Evolutionary conservation across 306 rosid species (phyloP).

Genomic region (Echinosophora koreensis): DNA sequence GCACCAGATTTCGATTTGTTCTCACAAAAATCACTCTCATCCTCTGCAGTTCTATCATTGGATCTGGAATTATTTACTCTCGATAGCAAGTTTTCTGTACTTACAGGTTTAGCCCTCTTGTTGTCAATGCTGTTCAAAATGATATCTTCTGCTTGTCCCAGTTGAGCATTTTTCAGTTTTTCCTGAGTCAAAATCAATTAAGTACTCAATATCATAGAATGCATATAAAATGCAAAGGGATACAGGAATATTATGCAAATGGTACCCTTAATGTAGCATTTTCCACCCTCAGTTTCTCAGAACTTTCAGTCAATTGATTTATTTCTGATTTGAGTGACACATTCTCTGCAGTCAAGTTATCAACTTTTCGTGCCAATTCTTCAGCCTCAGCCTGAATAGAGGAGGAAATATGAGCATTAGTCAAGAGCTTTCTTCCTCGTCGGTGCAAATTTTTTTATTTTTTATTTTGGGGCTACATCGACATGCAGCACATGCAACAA

Average conservation of each 20-base stretch:
- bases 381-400: constrained; percentile 83
- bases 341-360: constrained; percentile 68
- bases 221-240: neutral
- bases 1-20: constrained; percentile 71
- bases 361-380: constrained; percentile 81
- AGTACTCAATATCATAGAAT: constrained; percentile 39
- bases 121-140: constrained; percentile 57
- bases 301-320: constrained; percentile 64
- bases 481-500: constrained; percentile 14
- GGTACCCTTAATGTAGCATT: constrained; percentile 76
- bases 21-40: constrained; percentile 69
- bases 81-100: constrained; percentile 78
- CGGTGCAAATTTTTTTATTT: neutral
- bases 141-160: constrained; percentile 66
- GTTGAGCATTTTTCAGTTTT: constrained; percentile 66
- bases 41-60: constrained; percentile 61
- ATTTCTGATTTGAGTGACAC: constrained; percentile 72
- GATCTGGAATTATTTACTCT: constrained; percentile 74
- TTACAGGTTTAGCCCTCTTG: constrained; percentile 65
- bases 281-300: constrained; percentile 77
- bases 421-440: constrained; percentile 17
- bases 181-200: constrained; percentile 58
- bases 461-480: constrained; percentile 2
- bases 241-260: neutral
- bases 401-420: constrained; percentile 35